phyloP scores from a whole-genome alignment of 139 green algal genomes.

The Picochlorum sp. region DNA sequence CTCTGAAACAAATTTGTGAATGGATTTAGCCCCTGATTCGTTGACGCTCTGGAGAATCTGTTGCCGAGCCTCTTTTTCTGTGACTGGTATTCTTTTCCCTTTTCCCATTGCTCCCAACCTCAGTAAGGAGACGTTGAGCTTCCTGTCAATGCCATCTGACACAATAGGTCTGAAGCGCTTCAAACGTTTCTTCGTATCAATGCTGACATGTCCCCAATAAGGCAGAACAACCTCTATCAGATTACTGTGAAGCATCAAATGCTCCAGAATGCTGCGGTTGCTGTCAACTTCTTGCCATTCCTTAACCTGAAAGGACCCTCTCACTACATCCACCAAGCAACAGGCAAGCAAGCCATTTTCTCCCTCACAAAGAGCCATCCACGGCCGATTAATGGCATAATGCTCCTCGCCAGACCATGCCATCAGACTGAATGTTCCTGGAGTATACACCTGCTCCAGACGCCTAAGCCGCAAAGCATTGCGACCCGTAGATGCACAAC shows the following conservation, averaged over 20 bases:
- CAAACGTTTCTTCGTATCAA: no score
- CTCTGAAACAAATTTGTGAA: background rate
- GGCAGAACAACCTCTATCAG: constrained; percentile 25
- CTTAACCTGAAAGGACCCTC: constrained; percentile 3
- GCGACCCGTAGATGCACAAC: background rate
- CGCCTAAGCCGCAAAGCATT: constrained; percentile 22
- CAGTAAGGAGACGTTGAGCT: no score
- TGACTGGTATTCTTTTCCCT: no score
- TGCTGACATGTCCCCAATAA: no score
- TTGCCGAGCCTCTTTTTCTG: no score
- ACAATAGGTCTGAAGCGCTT: no score
- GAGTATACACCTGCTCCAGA: constrained; percentile 47
- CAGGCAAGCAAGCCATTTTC: constrained; percentile 18
- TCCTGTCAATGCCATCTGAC: no score
- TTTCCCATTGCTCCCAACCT: no score
- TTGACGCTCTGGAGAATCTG: no score
- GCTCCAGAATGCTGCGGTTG: constrained; percentile 15
- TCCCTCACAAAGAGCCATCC: constrained; percentile 25
- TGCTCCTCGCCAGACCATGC: constrained; percentile 6
- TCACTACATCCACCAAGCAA: constrained; percentile 31
- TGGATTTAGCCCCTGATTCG: no score
- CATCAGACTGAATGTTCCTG: constrained; percentile 30
- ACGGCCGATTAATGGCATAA: constrained; percentile 3
- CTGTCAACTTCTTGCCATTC: constrained; percentile 14
- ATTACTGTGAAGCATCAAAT: constrained; percentile 20